Evolutionary conservation across 352 stramenopile genomes (phyloP), one percentile per base, ranked within the genome.

Genomic region (Aphanomyces stellatus): DNA sequence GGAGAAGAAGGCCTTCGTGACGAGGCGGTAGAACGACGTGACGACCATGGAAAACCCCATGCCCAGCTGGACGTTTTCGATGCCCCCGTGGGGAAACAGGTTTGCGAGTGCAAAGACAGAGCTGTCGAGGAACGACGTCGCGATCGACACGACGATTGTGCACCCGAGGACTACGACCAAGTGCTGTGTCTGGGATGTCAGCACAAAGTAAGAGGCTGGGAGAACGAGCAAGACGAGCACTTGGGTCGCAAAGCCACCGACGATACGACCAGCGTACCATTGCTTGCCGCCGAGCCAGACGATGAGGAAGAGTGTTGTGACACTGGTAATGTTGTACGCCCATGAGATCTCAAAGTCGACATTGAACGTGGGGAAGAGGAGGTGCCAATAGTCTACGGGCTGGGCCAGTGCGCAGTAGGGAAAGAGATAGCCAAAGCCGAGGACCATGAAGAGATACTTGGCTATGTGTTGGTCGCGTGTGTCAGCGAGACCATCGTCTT

Each of bases 361-460:
- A 70, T 91, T 92, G 69, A 76, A 91, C 71, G 91, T 79, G 2
- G 85, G 85, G 63, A 92, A 94, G 22, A 92, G 74, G 75, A 87
- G 72, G 53, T 88, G 81, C 83, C 85, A 94, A 71, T 92, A 94
- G 74, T 94, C 85, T 55, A 91, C 83, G 24, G 85, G 85, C 72
- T 94, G 85, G 37, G 85, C 91, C 65, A 94, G 80, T 49, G 85
- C 85, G 37, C 82, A 92, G 72, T 92, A 94, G 17, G 85, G 85
- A 70, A 94, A 94, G 59, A 94, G 72, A 69, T 94, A 94, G 27
- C 83, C 85, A 41, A 90, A 77, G 56, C 82, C 83, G 22, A 90
- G 74, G 53, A 91, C 76, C 56, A 76, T 71, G 55, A 91, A 90
- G 27, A 93, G 69, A 60, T 82, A 74, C 43, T 77, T 85, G 37